phyloP scores from a whole-genome alignment of 148 eudicot species.

The Chenopodium berlandieri region DNA sequence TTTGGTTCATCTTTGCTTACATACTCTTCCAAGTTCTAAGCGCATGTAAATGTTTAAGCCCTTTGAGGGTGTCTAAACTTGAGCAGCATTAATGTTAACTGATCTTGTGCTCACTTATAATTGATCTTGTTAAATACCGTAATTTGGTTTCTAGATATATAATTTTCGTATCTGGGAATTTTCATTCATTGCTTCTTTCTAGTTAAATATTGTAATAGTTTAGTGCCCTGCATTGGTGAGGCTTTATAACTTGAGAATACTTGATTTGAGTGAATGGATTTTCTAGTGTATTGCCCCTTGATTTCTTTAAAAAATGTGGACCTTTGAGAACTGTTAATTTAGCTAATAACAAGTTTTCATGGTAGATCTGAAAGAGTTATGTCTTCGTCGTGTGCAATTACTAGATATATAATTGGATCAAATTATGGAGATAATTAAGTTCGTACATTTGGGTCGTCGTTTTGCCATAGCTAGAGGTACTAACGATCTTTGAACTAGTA shows the following conservation, averaged over 20 bases:
- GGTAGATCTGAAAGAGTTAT: constrained; percentile 27
- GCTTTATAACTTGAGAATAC: constrained; percentile 54
- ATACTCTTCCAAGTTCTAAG: background rate
- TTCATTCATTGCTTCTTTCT: no score
- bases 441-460: no score
- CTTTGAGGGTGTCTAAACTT: background rate
- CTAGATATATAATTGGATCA: no score
- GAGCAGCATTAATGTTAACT: background rate
- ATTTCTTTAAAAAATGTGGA: constrained; percentile 78
- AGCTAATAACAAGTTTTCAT: constrained; percentile 61
- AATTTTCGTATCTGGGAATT: no score
- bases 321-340: constrained; percentile 65
- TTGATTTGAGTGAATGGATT: constrained; percentile 70
- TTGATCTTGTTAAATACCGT: no score
- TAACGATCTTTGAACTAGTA: no score
- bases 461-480: no score
- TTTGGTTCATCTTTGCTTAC: background rate
- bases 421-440: no score
- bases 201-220: no score
- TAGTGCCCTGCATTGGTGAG: constrained; percentile 39
- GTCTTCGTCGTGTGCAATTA: no score
- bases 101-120: no score
- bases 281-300: constrained; percentile 51
- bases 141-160: no score
- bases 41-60: background rate